These are phyloP conservation scores for Colletotrichum shisoi DNA, from an alignment of 2,329 filamentous ascomycete genomes.

Conservation along the genomic window DNA sequence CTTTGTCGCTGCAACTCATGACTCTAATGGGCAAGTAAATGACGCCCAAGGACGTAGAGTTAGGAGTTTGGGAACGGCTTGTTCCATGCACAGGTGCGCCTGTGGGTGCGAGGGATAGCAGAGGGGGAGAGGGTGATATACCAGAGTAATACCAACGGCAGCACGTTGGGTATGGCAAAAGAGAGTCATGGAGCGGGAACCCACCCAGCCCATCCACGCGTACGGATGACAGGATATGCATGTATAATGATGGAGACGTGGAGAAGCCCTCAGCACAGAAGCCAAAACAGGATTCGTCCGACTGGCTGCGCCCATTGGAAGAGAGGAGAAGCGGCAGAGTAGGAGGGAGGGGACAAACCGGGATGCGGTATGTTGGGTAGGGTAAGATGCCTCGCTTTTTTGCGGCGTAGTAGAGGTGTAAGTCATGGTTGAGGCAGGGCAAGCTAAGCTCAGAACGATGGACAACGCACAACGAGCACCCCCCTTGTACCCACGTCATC, in stretches of 20 bases:
- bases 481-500: constrained; percentile 34
- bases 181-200: not conserved
- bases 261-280: constrained; percentile 8
- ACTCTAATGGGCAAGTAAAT: constrained; percentile 16
- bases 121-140: constrained; percentile 16
- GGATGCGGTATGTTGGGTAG: constrained; percentile 18
- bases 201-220: constrained; percentile 1
- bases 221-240: constrained; percentile 19
- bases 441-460: constrained; percentile 15
- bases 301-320: not conserved
- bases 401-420: constrained; percentile 1
- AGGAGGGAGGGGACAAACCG: not conserved
- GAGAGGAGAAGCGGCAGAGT: not conserved
- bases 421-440: constrained; percentile 1
- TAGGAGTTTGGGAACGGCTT: constrained; percentile 5
- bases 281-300: constrained; percentile 29
- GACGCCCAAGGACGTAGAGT: constrained; percentile 17
- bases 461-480: constrained; percentile 22
- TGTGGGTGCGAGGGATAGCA: constrained; percentile 11
- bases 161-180: not conserved
- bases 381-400: constrained; percentile 6
- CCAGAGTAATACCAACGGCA: too few relatives aligned
- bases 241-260: constrained; percentile 20
- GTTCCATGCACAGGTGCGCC: constrained; percentile 14
- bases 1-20: constrained; percentile 1